Percentiles rank a stretch among this genome's conserved stretches.
Evolutionary conservation across 1,284 basidiomycete species (phyloP).

Genomic region (Puccinia triticina): DNA sequence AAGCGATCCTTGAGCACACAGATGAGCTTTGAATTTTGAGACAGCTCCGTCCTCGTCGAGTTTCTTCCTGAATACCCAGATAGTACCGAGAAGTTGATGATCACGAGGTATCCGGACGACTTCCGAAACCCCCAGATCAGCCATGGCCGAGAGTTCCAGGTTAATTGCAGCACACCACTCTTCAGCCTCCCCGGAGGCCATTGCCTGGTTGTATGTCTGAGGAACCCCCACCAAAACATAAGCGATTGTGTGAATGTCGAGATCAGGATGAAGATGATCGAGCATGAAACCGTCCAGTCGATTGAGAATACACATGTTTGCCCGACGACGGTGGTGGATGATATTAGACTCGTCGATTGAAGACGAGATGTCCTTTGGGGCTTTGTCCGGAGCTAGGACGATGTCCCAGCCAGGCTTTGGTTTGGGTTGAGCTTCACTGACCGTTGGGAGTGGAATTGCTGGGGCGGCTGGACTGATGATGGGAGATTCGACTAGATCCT

Average conservation of each 20-base stretch:
- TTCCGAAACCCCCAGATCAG: not conserved
- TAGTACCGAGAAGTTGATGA: not conserved
- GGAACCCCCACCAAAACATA: not conserved
- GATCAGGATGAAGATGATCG: not conserved
- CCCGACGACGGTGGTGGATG: not conserved
- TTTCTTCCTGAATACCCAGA: constrained; percentile 11
- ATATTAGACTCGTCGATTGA: not conserved
- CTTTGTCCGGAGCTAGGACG: not conserved
- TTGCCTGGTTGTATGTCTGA: constrained; percentile 10
- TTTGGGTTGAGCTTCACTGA: not conserved
- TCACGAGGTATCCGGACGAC: not conserved
- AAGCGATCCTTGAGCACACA: not conserved
- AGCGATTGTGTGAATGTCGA: not conserved
- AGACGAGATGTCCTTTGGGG: not conserved
- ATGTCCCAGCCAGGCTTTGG: not conserved
- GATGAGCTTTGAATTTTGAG: not conserved
- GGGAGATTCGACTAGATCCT: too few species aligned
- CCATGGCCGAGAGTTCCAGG: not conserved
- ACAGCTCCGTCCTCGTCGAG: not conserved
- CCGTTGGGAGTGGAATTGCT: too few species aligned
- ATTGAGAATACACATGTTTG: not conserved
- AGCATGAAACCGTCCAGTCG: not conserved
- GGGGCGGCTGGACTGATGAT: too few species aligned
- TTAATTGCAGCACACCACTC: not conserved
- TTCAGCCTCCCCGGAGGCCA: not conserved